Conservation (phyloP, 768 basidiomycete genomes). For the Mycena galopus region DNA sequence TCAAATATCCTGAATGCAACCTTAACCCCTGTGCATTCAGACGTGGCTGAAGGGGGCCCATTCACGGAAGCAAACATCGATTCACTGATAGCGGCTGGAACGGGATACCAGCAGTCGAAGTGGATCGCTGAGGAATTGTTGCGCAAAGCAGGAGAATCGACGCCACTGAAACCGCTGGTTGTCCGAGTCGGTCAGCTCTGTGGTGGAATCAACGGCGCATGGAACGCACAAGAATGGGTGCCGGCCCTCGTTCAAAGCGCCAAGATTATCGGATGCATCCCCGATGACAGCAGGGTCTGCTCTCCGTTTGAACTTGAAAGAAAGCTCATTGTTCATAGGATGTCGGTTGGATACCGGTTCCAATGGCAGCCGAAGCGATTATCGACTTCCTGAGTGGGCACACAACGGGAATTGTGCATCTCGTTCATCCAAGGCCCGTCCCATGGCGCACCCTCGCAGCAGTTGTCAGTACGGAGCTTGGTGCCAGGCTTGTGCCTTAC, state of each 20-base stretch:
- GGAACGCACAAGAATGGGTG: conserved; percentile 54
- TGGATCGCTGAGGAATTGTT: conserved; percentile 40
- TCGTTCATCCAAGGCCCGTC: conserved; percentile 42
- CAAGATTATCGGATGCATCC: conserved; percentile 30
- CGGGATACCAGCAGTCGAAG: conserved; percentile 51
- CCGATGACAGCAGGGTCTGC: conserved; percentile 33
- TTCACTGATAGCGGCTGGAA: conserved; percentile 31
- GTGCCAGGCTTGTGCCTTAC: conserved; percentile 43
- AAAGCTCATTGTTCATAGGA: conserved; percentile 8
- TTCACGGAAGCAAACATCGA: conserved; percentile 11
- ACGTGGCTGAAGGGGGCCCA: background rate
- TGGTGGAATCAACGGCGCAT: conserved; percentile 47
- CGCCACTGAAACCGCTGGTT: conserved; percentile 34
- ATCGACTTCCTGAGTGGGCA: conserved; percentile 39
- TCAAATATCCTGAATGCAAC: background rate
- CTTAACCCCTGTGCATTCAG: background rate
- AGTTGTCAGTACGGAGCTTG: conserved; percentile 33
- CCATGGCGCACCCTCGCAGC: conserved; percentile 38
- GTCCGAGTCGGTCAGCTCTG: conserved; percentile 52
- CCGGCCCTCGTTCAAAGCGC: conserved; percentile 48
- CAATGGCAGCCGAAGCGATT: conserved; percentile 41
- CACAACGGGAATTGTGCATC: conserved; percentile 29
- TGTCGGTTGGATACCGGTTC: conserved; percentile 44
- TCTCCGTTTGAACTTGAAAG: background rate
- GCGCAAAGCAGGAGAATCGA: conserved; percentile 27